phyloP scores from a whole-genome alignment of 1,284 basidiomycete genomes.

The Ceratobasidium sp. region DNA sequence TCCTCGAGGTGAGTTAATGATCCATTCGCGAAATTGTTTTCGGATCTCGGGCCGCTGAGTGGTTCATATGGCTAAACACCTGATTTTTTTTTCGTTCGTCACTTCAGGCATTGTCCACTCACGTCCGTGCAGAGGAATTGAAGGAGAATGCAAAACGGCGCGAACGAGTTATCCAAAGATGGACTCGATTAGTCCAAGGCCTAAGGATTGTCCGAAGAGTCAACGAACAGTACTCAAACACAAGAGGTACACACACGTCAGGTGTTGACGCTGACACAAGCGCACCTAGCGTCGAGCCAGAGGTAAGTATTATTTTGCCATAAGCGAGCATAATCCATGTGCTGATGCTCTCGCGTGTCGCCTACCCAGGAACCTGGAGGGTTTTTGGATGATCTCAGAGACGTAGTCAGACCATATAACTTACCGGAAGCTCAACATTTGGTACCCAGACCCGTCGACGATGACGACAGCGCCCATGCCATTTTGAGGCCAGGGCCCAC shows the following conservation, averaged over 20 bases:
- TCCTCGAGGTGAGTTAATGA: slow-evolving; percentile 72
- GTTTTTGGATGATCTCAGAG: slow-evolving; percentile 67
- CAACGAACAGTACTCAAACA: slow-evolving; percentile 73
- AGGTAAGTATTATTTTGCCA: slow-evolving; percentile 34
- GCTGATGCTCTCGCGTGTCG: slow-evolving; percentile 38
- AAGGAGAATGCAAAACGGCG: slow-evolving; percentile 78
- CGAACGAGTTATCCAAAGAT: slow-evolving; percentile 85
- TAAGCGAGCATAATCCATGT: slow-evolving; percentile 9
- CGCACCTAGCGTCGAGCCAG: slow-evolving; percentile 2
- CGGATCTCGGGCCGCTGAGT: slow-evolving; percentile 10
- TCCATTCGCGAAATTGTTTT: neutral
- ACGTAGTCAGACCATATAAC: slow-evolving; percentile 72
- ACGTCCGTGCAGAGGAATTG: slow-evolving; percentile 78
- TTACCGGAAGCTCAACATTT: slow-evolving; percentile 66
- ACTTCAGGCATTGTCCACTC: slow-evolving; percentile 88
- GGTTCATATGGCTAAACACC: neutral
- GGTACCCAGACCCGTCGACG: slow-evolving; percentile 41
- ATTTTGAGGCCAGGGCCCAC: neutral
- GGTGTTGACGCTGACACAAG: neutral
- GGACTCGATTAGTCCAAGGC: slow-evolving; percentile 88
- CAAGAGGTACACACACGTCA: slow-evolving; percentile 33
- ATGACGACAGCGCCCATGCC: slow-evolving; percentile 8
- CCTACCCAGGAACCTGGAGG: slow-evolving; percentile 58
- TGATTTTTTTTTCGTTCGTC: slow-evolving; percentile 14
- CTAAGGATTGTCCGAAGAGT: slow-evolving; percentile 84